These are phyloP conservation scores for Candida piceae DNA, from an alignment of 805 yeast genomes.

Conservation along the genomic window DNA sequence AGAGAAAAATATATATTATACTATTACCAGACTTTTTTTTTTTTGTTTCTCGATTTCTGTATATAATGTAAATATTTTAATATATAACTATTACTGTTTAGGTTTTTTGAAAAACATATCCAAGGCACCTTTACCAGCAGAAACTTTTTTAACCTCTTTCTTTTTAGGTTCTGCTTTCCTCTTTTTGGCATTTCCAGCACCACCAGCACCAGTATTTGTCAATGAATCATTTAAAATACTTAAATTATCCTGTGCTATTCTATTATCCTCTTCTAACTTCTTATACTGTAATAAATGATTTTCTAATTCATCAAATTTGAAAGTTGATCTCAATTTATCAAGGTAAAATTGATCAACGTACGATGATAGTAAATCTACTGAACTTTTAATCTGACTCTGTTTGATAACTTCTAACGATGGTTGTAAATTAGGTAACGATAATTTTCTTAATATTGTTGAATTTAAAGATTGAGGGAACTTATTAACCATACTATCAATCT, in stretches of 20 bases:
- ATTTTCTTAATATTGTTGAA: slow-evolving; percentile 6
- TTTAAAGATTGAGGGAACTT: slow-evolving; percentile 34
- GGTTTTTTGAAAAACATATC: slow-evolving; percentile 57
- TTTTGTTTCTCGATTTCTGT: too few relatives aligned
- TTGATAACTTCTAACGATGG: slow-evolving; percentile 32
- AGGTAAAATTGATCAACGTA: slow-evolving; percentile 32
- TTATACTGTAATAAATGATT: slow-evolving; percentile 17
- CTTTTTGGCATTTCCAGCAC: slow-evolving; percentile 10
- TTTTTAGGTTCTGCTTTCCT: slow-evolving; percentile 26
- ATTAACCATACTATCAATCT: slow-evolving; percentile 30
- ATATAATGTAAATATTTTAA: too few relatives aligned
- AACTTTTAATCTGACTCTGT: slow-evolving; percentile 33
- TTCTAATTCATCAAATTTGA: slow-evolving; percentile 18
- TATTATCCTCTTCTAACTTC: slow-evolving; percentile 16
- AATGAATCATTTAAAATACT: slow-evolving; percentile 26
- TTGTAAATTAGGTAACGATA: slow-evolving; percentile 24
- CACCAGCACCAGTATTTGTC: slow-evolving; percentile 12
- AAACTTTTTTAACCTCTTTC: slow-evolving; percentile 35
- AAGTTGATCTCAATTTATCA: slow-evolving; percentile 15
- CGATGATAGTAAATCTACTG: slow-evolving; percentile 46
- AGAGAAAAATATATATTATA: too few relatives aligned
- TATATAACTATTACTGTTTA: not conserved
- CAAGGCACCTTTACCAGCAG: slow-evolving; percentile 60
- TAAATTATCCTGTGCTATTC: slow-evolving; percentile 29
- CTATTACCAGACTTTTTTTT: too few relatives aligned